A percentile compares a stretch with the other conserved stretches of the same genome.
These are phyloP conservation scores for Pleurotus cornucopiae DNA, from an alignment of 768 basidiomycete species.

Conservation along the genomic window DNA sequence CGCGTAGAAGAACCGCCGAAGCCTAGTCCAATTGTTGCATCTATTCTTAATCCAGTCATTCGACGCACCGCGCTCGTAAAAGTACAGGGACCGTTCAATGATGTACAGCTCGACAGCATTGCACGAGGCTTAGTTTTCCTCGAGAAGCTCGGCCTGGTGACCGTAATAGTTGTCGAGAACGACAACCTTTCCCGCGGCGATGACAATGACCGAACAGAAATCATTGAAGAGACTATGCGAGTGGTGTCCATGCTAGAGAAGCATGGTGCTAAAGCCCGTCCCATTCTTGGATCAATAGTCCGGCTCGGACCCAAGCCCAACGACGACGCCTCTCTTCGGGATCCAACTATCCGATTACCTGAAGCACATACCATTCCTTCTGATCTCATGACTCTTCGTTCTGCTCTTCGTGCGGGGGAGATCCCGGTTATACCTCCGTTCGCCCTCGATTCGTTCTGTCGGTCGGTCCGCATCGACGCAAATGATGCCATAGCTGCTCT, in stretches of 20 bases:
- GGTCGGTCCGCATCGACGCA: conserved; percentile 78
- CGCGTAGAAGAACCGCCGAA: conserved; percentile 30
- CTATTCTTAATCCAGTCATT: conserved; percentile 81
- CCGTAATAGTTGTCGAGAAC: conserved; percentile 92
- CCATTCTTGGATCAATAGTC: conserved; percentile 83
- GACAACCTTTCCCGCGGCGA: conserved; percentile 70
- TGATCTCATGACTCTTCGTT: conserved; percentile 81
- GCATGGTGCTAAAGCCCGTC: conserved; percentile 84
- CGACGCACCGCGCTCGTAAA: conserved; percentile 93
- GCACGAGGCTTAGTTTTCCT: conserved; percentile 91
- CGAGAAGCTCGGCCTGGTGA: conserved; percentile 92
- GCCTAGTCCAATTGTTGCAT: conserved; percentile 56
- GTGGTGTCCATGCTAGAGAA: conserved; percentile 78
- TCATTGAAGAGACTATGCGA: conserved; percentile 81
- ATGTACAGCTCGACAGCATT: conserved; percentile 91
- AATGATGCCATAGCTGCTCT: conserved; percentile 89
- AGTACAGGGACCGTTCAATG: conserved; percentile 92
- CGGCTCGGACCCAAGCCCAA: conserved; percentile 75
- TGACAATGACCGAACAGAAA: conserved; percentile 59
- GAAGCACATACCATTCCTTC: conserved; percentile 78
- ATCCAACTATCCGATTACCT: conserved; percentile 39
- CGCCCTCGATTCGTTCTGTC: conserved; percentile 86
- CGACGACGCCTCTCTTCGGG: conserved; percentile 25
- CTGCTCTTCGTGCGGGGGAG: conserved; percentile 88
- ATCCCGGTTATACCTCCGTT: conserved; percentile 95